Conservation (phyloP, 2,329 filamentous ascomycete genomes). For the Clonostachys rosea region DNA sequence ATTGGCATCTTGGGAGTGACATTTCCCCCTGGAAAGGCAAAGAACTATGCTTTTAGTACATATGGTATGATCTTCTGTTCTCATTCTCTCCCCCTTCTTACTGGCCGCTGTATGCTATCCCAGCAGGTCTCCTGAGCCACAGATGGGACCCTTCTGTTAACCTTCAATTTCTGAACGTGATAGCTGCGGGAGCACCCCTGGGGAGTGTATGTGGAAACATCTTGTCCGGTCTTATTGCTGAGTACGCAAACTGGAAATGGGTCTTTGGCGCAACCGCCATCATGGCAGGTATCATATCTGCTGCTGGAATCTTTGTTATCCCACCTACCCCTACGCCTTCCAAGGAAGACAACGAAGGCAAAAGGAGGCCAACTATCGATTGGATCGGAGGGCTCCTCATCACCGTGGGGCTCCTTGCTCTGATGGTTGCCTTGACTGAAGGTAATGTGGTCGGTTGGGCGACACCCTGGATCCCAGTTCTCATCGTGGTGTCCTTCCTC, state of each 20-base stretch:
- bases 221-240: constrained; percentile 56
- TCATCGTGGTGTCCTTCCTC: constrained; percentile 54
- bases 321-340: constrained; percentile 37
- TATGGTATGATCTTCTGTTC: constrained; percentile 36
- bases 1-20: constrained; percentile 66
- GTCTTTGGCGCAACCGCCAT: constrained; percentile 63
- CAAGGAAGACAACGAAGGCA: neutral
- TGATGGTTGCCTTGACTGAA: constrained; percentile 64
- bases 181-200: constrained; percentile 58
- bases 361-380: constrained; percentile 40
- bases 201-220: constrained; percentile 63
- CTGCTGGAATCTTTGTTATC: constrained; percentile 55
- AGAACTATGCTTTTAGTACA: constrained; percentile 65
- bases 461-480: constrained; percentile 54
- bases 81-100: neutral
- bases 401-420: constrained; percentile 54
- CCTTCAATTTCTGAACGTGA: neutral
- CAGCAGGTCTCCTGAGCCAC: neutral
- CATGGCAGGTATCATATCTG: constrained; percentile 50
- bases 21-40: constrained; percentile 62
- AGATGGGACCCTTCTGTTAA: neutral
- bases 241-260: constrained; percentile 62
- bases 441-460: constrained; percentile 67
- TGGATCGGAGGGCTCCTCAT: constrained; percentile 63
- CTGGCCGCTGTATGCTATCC: neutral